Evolutionary conservation across 1,284 basidiomycete genomes (phyloP), one percentile per base, ranked within the genome.

Genomic region (Marasmius oreades): DNA sequence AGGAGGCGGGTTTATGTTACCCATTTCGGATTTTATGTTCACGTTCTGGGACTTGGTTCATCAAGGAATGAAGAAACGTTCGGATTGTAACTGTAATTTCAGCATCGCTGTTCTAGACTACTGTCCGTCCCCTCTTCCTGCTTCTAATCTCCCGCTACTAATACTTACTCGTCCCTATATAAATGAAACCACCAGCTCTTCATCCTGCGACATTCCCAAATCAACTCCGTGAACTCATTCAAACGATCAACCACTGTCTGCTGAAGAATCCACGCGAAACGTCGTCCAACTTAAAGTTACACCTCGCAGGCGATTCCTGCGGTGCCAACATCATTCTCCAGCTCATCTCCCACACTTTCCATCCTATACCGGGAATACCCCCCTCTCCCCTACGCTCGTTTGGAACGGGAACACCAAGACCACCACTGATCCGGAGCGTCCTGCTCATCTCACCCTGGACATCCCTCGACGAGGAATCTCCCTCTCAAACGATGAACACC

Each of bases 261-360:
- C 20, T 43, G 10, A 7, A 33, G 11, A 54, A 51, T n/a, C 50
- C n/a, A 18, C 5, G 39, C 3, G 28, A 42, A 20, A 26, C 53
- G 11, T 22, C n/a, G n/a, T n/a, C n/a, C n/a, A n/a, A n/a, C n/a
- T n/a, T 34, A 1, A 54, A 47, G 39, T 12, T 61, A 5, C 47
- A 51, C 43, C 55, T 61, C 22, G 51, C 55, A n/a, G 59, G 57
- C 12, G 59, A 61, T 24, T 61, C 59, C 16, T 57, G 56, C 7
- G 57, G 59, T 6, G 59, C 48, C 7, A 56, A 61, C 33, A 10
- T 58, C 24, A 50, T 58, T 39, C 46, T 61, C 20, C 56, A 58
- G 31, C 28, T 61, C 10, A 16, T 61, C 2, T 48, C 37, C 37
- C 56, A 58, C 31, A 51, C 47, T 26, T 48, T 61, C 7, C 56